Conservation (phyloP, 768 basidiomycete genomes). For the Scleroderma citrinum region DNA sequence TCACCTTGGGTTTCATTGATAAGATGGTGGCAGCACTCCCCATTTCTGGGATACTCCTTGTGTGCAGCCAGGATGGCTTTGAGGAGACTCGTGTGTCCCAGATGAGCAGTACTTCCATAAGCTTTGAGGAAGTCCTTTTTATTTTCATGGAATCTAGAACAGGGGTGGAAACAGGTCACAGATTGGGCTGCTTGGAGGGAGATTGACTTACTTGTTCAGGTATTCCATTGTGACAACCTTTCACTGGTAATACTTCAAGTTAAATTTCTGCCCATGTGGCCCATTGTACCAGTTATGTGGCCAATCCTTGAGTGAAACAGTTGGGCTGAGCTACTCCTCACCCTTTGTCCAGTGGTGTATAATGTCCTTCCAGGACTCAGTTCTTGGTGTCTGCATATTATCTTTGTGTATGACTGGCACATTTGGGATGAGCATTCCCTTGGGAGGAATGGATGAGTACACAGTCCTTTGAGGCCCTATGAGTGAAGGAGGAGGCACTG, state of each 20-base stretch:
- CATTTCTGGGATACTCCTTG: too few relatives aligned
- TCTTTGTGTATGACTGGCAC: conserved; percentile 4
- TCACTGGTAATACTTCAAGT: neutral
- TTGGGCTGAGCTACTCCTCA: neutral
- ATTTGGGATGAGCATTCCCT: neutral
- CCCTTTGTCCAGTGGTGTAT: conserved; percentile 4
- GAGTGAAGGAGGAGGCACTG: neutral
- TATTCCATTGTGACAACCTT: neutral
- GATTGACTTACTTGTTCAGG: neutral
- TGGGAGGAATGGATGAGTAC: neutral
- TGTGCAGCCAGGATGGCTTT: neutral
- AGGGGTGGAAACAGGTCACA: neutral
- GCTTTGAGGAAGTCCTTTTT: neutral
- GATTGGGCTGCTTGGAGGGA: neutral
- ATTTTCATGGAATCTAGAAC: neutral
- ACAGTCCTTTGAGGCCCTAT: neutral
- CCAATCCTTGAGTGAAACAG: conserved; percentile 6
- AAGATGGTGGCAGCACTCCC: too few relatives aligned
- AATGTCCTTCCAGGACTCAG: conserved; percentile 8
- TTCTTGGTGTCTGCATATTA: conserved; percentile 10
- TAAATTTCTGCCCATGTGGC: neutral
- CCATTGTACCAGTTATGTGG: neutral
- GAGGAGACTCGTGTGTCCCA: neutral
- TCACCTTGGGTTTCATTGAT: too few relatives aligned
- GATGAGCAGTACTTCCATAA: neutral